phyloP scores from a whole-genome alignment of 805 yeast genomes.

The Candida caryicola region DNA sequence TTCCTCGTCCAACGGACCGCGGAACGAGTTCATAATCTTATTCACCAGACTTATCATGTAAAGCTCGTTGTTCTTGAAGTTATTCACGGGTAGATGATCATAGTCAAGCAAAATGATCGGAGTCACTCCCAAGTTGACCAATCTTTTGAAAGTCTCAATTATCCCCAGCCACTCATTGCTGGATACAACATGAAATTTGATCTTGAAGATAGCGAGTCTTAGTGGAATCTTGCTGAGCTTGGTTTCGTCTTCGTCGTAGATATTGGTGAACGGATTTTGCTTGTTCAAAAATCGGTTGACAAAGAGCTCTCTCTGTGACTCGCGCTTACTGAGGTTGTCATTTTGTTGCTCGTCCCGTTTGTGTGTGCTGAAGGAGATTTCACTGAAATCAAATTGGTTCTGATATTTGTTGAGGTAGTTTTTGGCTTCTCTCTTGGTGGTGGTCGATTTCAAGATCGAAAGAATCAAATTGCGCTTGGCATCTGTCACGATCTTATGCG shows the following conservation, averaged over 20 bases:
- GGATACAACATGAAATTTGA: conserved; percentile 39
- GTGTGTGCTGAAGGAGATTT: conserved; percentile 4
- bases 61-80: conserved; percentile 31
- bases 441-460: conserved; percentile 82
- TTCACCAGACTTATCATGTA: conserved; percentile 33
- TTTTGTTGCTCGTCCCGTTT: background rate
- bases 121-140: conserved; percentile 64
- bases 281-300: conserved; percentile 31
- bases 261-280: conserved; percentile 32
- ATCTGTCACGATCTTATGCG: conserved; percentile 33
- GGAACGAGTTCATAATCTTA: conserved; percentile 19
- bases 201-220: conserved; percentile 55
- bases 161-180: conserved; percentile 42
- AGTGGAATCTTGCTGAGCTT: conserved; percentile 42
- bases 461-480: conserved; percentile 70
- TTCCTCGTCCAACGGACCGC: conserved; percentile 17
- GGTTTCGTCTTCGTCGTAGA: conserved; percentile 29
- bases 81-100: conserved; percentile 17
- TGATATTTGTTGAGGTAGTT: conserved; percentile 75
- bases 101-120: conserved; percentile 55
- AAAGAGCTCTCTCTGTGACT: conserved; percentile 30
- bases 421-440: conserved; percentile 89
- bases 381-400: conserved; percentile 35
- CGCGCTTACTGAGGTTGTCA: conserved; percentile 16
- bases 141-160: conserved; percentile 53